A percentile compares a stretch with the other conserved stretches of the same genome.
Conservation (phyloP, 495 filamentous ascomycete species). For the Lasiosphaeriaceae sp. region DNA sequence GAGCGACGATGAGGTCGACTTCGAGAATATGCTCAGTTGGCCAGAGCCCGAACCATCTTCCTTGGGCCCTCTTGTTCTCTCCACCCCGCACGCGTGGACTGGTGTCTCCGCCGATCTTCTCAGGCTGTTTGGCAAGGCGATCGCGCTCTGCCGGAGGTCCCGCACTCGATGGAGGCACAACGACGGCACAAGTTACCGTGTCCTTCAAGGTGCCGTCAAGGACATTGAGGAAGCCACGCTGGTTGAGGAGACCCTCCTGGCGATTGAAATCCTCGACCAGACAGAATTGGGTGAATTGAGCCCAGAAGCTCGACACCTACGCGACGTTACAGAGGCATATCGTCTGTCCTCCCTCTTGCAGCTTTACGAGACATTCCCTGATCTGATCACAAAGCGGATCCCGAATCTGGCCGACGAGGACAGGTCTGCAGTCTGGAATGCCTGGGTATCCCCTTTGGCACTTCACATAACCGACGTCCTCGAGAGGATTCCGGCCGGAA, state of each 20-base stretch:
- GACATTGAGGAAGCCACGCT: conserved; percentile 27
- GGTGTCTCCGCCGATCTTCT: conserved; percentile 26
- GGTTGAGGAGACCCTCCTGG: conserved; percentile 23
- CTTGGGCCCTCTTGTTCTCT: conserved; percentile 8
- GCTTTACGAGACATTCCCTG: conserved; percentile 32
- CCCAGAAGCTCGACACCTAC: conserved; percentile 5
- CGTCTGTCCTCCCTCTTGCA: conserved; percentile 29
- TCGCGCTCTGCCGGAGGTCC: conserved; percentile 28
- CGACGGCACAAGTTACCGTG: conserved; percentile 23
- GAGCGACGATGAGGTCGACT: conserved; percentile 30
- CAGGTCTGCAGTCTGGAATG: conserved; percentile 16
- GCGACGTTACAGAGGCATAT: conserved; percentile 27
- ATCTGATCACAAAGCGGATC: conserved; percentile 22
- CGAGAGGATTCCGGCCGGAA: conserved; percentile 15
- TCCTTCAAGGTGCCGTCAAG: conserved; percentile 27
- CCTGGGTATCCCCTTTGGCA: conserved; percentile 24
- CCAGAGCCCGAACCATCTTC: conserved; percentile 25
- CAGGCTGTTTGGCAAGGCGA: conserved; percentile 31
- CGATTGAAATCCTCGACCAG: conserved; percentile 8
- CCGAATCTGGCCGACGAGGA: conserved; percentile 16
- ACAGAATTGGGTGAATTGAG: neutral
- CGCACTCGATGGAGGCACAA: conserved; percentile 30
- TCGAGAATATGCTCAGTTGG: conserved; percentile 32
- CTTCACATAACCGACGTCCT: conserved; percentile 24
- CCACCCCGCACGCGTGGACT: conserved; percentile 25